phyloP scores from a whole-genome alignment of 805 yeast genomes.

The Blastobotrys muscicola region DNA sequence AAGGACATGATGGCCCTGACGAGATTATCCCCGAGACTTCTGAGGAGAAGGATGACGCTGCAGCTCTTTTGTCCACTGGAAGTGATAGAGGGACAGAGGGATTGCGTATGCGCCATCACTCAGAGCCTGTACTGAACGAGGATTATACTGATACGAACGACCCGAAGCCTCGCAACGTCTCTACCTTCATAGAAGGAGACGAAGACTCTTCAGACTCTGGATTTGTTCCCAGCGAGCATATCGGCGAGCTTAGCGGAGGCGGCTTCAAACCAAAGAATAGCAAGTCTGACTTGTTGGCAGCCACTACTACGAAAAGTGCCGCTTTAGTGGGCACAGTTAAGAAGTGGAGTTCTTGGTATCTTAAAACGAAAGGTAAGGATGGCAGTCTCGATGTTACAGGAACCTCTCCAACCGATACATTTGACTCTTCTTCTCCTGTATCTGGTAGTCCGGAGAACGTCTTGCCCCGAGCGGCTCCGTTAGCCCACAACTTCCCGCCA shows the following conservation, averaged over 20 bases:
- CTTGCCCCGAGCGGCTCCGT: slow-evolving; percentile 16
- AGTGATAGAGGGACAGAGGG: background rate
- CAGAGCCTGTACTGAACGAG: too few relatives aligned
- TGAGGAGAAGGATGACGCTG: too few relatives aligned
- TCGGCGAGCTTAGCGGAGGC: slow-evolving; percentile 14
- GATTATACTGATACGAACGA: background rate
- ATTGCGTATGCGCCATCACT: too few relatives aligned
- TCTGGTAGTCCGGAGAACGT: too few relatives aligned
- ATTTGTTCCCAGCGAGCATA: slow-evolving; percentile 10
- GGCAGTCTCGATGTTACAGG: background rate
- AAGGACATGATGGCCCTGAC: too few relatives aligned
- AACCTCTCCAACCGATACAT: background rate
- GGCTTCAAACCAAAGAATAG: slow-evolving; percentile 4
- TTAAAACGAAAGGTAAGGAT: slow-evolving; percentile 10
- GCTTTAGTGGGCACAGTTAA: slow-evolving; percentile 16
- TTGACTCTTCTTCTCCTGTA: background rate
- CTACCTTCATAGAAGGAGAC: background rate
- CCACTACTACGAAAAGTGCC: slow-evolving; percentile 2
- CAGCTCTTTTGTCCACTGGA: background rate
- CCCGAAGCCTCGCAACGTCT: background rate
- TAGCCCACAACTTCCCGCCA: slow-evolving; percentile 23
- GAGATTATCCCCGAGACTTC: too few relatives aligned
- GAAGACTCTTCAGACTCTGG: slow-evolving; percentile 2
- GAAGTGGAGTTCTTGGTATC: slow-evolving; percentile 22
- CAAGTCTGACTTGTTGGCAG: background rate